Conservation (phyloP, 139 green algal genomes). For the Mesotaenium endlicherianum region DNA sequence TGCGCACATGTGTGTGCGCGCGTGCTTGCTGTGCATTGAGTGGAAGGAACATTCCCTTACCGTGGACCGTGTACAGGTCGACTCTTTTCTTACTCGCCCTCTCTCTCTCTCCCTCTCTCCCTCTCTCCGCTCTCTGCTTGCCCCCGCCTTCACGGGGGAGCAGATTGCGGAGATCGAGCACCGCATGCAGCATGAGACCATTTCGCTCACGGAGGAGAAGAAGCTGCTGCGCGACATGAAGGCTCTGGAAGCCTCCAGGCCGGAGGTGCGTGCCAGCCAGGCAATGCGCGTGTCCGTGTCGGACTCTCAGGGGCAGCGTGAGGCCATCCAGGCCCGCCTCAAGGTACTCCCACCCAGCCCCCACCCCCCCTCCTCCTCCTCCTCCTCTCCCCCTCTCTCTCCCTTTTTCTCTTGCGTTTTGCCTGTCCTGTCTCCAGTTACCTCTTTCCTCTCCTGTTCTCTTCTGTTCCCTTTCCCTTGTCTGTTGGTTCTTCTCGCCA, state of each 20-base stretch:
- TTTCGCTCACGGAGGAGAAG: slow-evolving; percentile 43
- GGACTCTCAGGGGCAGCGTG: slow-evolving; percentile 11
- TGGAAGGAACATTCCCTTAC: too few relatives aligned
- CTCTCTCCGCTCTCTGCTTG: neutral
- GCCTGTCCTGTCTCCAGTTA: neutral
- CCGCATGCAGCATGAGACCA: slow-evolving; percentile 46
- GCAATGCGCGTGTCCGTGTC: neutral
- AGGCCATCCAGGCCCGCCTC: slow-evolving; percentile 41
- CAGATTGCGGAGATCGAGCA: slow-evolving; percentile 47
- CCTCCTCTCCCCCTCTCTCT: neutral
- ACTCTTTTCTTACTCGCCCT: neutral
- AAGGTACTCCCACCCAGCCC: slow-evolving; percentile 2
- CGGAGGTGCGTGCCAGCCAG: slow-evolving; percentile 18
- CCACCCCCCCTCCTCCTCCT: neutral
- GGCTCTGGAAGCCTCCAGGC: slow-evolving; percentile 26
- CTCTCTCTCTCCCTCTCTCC: neutral
- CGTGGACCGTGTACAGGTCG: too few relatives aligned
- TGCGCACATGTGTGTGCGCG: too few relatives aligned
- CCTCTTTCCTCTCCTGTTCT: neutral
- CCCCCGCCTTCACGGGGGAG: neutral
- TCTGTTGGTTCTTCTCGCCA: neutral
- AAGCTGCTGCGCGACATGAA: slow-evolving; percentile 45
- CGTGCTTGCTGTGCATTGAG: too few relatives aligned
- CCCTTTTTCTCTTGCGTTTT: neutral
- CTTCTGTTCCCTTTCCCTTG: neutral